Percentiles rank a stretch among this genome's conserved stretches.
These are phyloP conservation scores for Whalleya microplaca DNA, from an alignment of 2,329 filamentous ascomycete species.

Conservation along the genomic window DNA sequence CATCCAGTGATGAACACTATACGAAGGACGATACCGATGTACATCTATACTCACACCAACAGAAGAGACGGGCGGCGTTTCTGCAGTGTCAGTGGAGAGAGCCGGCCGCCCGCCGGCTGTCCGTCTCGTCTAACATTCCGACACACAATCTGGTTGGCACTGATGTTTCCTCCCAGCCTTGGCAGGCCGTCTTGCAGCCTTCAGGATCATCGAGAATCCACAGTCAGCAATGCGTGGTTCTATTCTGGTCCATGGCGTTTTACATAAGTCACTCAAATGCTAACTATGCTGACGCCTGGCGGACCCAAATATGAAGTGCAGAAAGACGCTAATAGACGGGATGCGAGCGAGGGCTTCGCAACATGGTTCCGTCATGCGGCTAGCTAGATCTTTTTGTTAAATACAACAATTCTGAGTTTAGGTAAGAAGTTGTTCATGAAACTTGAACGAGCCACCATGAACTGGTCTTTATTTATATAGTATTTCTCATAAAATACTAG, in stretches of 20 bases:
- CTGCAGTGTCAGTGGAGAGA: too few species aligned
- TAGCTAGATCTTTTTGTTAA: background rate
- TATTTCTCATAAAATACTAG: too few species aligned
- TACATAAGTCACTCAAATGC: conserved; percentile 15
- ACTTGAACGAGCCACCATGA: too few species aligned
- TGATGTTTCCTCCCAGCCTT: background rate
- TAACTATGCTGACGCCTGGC: conserved; percentile 12
- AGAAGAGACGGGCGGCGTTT: too few species aligned
- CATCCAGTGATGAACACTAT: too few species aligned
- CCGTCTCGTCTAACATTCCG: background rate
- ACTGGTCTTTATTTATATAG: too few species aligned
- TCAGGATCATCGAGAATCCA: conserved; percentile 1
- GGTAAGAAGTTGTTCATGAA: too few species aligned
- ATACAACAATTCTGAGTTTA: background rate
- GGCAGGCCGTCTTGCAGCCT: background rate
- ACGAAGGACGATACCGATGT: too few species aligned
- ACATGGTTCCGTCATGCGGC: conserved; percentile 9
- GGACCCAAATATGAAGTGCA: conserved; percentile 7
- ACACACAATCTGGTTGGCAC: background rate
- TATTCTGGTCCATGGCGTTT: conserved; percentile 14
- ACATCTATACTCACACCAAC: too few species aligned
- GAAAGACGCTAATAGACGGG: conserved; percentile 6
- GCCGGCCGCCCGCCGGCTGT: background rate
- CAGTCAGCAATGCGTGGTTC: conserved; percentile 5
- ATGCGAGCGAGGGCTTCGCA: conserved; percentile 23